Conservation (phyloP, 2,329 filamentous ascomycete species). For the Ilyonectria robusta region DNA sequence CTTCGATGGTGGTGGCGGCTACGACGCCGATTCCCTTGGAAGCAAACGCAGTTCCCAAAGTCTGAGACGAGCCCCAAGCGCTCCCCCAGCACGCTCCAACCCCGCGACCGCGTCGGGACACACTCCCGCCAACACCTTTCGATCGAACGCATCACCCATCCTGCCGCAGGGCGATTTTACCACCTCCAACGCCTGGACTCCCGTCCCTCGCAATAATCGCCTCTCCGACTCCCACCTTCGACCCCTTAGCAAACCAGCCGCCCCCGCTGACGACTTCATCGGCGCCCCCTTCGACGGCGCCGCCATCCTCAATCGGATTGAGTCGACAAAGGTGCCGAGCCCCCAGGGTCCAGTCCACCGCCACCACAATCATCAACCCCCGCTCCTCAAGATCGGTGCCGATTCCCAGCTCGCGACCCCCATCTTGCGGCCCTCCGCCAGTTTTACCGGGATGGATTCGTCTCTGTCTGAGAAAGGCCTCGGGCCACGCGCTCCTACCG, state of each 20-base stretch:
- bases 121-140: slow-evolving; percentile 56
- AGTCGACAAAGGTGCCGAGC: slow-evolving; percentile 62
- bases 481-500: slow-evolving; percentile 57
- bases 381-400: slow-evolving; percentile 65
- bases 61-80: slow-evolving; percentile 73
- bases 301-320: slow-evolving; percentile 72
- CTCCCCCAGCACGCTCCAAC: slow-evolving; percentile 65
- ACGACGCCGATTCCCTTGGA: slow-evolving; percentile 70
- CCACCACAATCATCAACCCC: slow-evolving; percentile 50
- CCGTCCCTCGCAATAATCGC: slow-evolving; percentile 46
- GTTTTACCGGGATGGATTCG: slow-evolving; percentile 58
- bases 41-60: slow-evolving; percentile 76
- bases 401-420: slow-evolving; percentile 67
- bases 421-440: slow-evolving; percentile 75
- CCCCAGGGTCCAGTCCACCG: slow-evolving; percentile 47
- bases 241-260: slow-evolving; percentile 50
- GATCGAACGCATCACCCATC: slow-evolving; percentile 63
- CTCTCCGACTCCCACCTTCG: slow-evolving; percentile 47
- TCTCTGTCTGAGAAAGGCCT: slow-evolving; percentile 55
- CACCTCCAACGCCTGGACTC: slow-evolving; percentile 51
- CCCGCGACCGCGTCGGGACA: slow-evolving; percentile 65
- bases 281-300: slow-evolving; percentile 76
- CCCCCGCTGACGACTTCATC: slow-evolving; percentile 69
- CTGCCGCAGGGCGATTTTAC: slow-evolving; percentile 63
- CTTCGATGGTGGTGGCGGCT: slow-evolving; percentile 61